These are phyloP conservation scores for Boletus insuetus DNA, from an alignment of 768 basidiomycete species.

Conservation along the genomic window DNA sequence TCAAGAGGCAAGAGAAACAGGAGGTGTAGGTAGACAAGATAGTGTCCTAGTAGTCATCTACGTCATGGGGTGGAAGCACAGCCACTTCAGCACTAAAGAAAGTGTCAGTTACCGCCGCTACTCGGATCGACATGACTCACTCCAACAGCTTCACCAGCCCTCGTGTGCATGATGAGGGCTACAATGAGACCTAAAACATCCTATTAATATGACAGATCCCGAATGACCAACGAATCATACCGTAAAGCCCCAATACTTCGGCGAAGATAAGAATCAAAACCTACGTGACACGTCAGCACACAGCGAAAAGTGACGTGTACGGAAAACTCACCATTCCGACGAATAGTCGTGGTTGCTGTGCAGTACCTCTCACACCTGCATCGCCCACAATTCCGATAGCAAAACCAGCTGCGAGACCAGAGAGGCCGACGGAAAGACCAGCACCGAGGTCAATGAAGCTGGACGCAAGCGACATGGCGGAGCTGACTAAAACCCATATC, in stretches of 20 bases:
- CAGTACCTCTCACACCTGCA: conserved; percentile 96
- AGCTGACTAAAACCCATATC: conserved; percentile 46
- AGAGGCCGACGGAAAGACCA: conserved; percentile 87
- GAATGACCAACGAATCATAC: conserved; percentile 31
- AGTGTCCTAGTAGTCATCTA: conserved; percentile 12
- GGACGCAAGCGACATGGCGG: conserved; percentile 85
- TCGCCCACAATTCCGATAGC: conserved; percentile 99
- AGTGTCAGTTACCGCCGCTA: not conserved
- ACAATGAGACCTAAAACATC: conserved; percentile 69
- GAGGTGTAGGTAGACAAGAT: conserved; percentile 8
- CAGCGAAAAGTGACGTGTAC: not conserved
- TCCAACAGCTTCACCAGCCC: conserved; percentile 34
- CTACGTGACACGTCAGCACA: conserved; percentile 35
- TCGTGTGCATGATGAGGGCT: conserved; percentile 94
- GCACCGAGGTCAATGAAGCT: conserved; percentile 95
- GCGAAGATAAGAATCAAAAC: conserved; percentile 98
- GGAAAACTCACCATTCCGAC: conserved; percentile 77
- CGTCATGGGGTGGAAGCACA: not conserved
- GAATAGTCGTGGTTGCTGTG: conserved; percentile 91
- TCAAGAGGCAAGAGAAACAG: conserved; percentile 1
- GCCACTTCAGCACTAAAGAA: conserved; percentile 25
- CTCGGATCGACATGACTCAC: conserved; percentile 4
- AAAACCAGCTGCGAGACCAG: conserved; percentile 95
- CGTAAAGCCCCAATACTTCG: conserved; percentile 91
- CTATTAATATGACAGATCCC: not conserved